Evolutionary conservation across 2,329 filamentous ascomycete genomes (phyloP).

Genomic region (Cladosporium phlei): DNA sequence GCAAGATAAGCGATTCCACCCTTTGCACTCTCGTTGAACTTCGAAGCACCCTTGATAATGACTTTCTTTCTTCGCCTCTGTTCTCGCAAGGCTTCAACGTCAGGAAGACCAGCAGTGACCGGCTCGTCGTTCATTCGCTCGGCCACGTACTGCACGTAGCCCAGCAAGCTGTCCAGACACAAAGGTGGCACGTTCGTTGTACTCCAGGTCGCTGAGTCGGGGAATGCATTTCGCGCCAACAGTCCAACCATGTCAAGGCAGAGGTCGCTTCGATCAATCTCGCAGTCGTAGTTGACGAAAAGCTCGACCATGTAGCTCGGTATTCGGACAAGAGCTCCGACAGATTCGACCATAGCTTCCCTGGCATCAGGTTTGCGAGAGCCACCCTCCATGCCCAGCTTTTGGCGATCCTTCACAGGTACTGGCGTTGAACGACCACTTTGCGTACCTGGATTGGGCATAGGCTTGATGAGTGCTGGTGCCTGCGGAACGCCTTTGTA

Average conservation of each 20-base stretch:
- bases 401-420: slow-evolving; percentile 85
- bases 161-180: slow-evolving; percentile 84
- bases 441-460: slow-evolving; percentile 56
- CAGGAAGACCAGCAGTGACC: slow-evolving; percentile 59
- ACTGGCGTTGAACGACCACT: slow-evolving; percentile 89
- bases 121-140: slow-evolving; percentile 74
- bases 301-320: slow-evolving; percentile 92
- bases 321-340: slow-evolving; percentile 86
- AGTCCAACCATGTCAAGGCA: slow-evolving; percentile 95
- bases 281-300: slow-evolving; percentile 97
- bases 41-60: slow-evolving; percentile 79
- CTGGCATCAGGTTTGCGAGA: slow-evolving; percentile 88
- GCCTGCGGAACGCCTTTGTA: slow-evolving; percentile 91
- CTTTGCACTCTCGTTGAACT: slow-evolving; percentile 95
- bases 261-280: slow-evolving; percentile 82
- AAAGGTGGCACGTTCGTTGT: slow-evolving; percentile 95
- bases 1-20: slow-evolving; percentile 80
- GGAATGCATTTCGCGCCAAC: slow-evolving; percentile 87
- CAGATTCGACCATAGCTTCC: slow-evolving; percentile 97
- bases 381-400: slow-evolving; percentile 86
- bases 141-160: slow-evolving; percentile 86
- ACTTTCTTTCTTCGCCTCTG: slow-evolving; percentile 77
- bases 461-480: slow-evolving; percentile 76
- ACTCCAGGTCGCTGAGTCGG: slow-evolving; percentile 97
- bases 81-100: slow-evolving; percentile 60